Conservation (phyloP, 148 eudicot species). For the Fagopyrum esculentum region DNA sequence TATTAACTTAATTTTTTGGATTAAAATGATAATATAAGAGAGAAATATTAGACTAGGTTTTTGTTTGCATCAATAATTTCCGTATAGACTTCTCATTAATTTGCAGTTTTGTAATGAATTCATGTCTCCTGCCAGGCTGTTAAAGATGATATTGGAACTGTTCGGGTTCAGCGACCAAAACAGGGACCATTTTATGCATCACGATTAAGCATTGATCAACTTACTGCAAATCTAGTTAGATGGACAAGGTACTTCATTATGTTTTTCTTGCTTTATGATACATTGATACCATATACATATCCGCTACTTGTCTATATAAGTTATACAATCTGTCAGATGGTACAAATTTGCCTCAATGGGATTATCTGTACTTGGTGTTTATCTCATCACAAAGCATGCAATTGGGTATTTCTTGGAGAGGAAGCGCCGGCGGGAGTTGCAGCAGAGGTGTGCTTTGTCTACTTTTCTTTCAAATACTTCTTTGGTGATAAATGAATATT, state of each 20-base stretch:
- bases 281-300: not conserved
- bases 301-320: not conserved
- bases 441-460: slow-evolving; percentile 50
- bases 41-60: not conserved
- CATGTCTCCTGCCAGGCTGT: slow-evolving; percentile 33
- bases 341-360: slow-evolving; percentile 83
- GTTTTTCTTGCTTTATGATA: not conserved
- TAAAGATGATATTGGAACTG: slow-evolving; percentile 83
- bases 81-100: not conserved
- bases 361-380: slow-evolving; percentile 68
- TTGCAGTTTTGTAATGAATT: slow-evolving; percentile 4
- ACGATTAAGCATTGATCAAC: slow-evolving; percentile 80
- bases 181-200: slow-evolving; percentile 95
- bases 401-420: slow-evolving; percentile 70
- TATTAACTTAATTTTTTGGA: not conserved
- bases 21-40: not conserved
- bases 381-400: slow-evolving; percentile 75
- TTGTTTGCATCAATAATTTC: not conserved
- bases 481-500: not conserved
- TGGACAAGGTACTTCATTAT: slow-evolving; percentile 69
- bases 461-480: not conserved
- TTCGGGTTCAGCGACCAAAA: slow-evolving; percentile 81
- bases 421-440: slow-evolving; percentile 79
- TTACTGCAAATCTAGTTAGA: slow-evolving; percentile 84
- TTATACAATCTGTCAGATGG: slow-evolving; percentile 40